A percentile compares a stretch with the other conserved stretches of the same genome.
phyloP scores from a whole-genome alignment of 352 stramenopile genomes.

The Phytophthora lateralis region DNA sequence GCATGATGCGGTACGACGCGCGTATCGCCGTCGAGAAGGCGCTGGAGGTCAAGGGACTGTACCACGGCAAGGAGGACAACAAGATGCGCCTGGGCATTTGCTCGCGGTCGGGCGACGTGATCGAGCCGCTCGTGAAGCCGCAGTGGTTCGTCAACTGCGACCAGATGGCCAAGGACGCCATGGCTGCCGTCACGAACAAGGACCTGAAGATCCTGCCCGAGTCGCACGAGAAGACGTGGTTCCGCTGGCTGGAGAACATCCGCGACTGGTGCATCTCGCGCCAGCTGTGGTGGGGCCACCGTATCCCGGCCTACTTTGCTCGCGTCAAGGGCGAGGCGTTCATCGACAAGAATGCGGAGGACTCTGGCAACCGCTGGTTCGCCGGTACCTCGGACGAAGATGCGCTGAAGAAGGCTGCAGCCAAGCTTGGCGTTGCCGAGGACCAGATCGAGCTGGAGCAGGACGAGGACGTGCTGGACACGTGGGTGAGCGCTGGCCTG shows the following conservation, averaged over 20 bases:
- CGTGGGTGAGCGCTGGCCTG: constrained; percentile 98
- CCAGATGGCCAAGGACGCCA: constrained; percentile 86
- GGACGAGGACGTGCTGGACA: constrained; percentile 99
- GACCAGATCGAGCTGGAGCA: constrained; percentile 91
- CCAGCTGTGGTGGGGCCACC: constrained; percentile 99
- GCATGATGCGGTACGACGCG: constrained; percentile 92
- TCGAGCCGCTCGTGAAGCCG: constrained; percentile 99
- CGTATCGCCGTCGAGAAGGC: constrained; percentile 89
- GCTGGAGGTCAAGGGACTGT: constrained; percentile 94
- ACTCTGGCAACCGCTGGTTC: constrained; percentile 70
- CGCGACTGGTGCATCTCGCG: constrained; percentile 99
- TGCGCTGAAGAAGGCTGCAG: constrained; percentile 85
- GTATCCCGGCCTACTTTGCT: constrained; percentile 98
- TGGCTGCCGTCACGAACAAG: constrained; percentile 82
- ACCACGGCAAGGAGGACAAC: constrained; percentile 97
- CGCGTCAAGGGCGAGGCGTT: constrained; percentile 87
- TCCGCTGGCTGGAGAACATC: constrained; percentile 98
- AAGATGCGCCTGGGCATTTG: constrained; percentile 99
- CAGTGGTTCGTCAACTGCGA: constrained; percentile 97
- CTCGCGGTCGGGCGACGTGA: constrained; percentile 98
- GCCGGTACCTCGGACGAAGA: constrained; percentile 86
- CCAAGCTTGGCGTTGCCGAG: constrained; percentile 61
- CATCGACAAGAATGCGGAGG: constrained; percentile 75
- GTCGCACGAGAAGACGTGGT: constrained; percentile 95
- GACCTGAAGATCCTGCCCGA: constrained; percentile 84